Conservation (phyloP, 805 yeast species). For the Yarrowia divulgata region DNA sequence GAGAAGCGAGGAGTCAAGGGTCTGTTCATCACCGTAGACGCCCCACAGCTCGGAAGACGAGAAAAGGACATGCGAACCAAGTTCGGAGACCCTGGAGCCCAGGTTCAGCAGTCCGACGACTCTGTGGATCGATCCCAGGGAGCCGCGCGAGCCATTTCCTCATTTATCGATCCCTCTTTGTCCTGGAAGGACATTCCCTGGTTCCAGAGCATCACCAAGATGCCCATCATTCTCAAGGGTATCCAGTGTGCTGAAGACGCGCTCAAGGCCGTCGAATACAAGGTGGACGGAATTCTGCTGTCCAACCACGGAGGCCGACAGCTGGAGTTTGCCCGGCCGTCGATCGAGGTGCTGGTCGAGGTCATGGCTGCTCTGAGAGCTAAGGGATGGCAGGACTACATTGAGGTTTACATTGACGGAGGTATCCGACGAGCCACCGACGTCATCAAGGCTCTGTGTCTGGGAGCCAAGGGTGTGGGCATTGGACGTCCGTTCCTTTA, state of each 20-base stretch:
- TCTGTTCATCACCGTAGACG: conserved; percentile 88
- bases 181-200: conserved; percentile 70
- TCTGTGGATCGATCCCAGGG: conserved; percentile 75
- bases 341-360: conserved; percentile 69
- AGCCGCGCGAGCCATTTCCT: conserved; percentile 85
- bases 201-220: conserved; percentile 61
- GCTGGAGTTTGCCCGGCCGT: conserved; percentile 80
- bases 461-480: conserved; percentile 80
- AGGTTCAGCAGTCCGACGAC: conserved; percentile 53
- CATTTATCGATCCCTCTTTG: conserved; percentile 77
- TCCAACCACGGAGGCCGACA: conserved; percentile 94
- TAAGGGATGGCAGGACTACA: conserved; percentile 52
- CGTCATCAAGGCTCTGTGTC: conserved; percentile 73
- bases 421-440: conserved; percentile 82
- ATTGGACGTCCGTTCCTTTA: conserved; percentile 78
- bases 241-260: conserved; percentile 86
- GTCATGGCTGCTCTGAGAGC: conserved; percentile 67
- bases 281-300: conserved; percentile 78
- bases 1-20: conserved; percentile 80
- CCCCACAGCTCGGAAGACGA: conserved; percentile 89
- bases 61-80: conserved; percentile 84
- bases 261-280: conserved; percentile 71
- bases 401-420: conserved; percentile 76
- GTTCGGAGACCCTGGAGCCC: conserved; percentile 60
- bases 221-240: conserved; percentile 81